Evolutionary conservation across 495 filamentous ascomycete genomes (phyloP).

Genomic region (Saxophila tyrrhenica): DNA sequence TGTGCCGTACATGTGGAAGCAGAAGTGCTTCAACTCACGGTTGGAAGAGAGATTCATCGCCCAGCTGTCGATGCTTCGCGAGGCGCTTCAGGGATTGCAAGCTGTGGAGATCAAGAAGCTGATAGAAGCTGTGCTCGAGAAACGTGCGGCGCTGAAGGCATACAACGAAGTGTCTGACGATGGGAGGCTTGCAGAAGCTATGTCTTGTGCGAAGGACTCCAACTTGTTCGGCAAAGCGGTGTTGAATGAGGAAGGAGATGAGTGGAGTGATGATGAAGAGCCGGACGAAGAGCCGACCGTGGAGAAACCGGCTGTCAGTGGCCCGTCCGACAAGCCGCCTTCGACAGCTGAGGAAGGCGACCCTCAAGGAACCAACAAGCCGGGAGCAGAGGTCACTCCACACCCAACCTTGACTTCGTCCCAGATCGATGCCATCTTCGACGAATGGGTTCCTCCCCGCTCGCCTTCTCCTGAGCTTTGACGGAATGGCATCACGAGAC

Average conservation of each 20-base stretch:
- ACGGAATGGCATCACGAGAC: no score
- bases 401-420: background rate
- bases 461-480: no score
- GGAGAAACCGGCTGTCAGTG: no score
- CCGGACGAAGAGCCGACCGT: no score
- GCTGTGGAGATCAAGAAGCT: background rate
- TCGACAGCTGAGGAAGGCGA: background rate
- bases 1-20: background rate
- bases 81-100: background rate
- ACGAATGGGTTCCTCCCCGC: no score
- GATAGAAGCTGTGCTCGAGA: background rate
- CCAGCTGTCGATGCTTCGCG: background rate
- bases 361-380: background rate
- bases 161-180: background rate
- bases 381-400: background rate
- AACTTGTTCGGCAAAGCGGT: no score
- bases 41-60: background rate
- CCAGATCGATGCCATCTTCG: background rate
- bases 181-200: no score
- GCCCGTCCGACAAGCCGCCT: no score
- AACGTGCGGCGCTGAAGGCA: background rate
- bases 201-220: no score
- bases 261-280: no score
- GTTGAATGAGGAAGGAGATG: no score
- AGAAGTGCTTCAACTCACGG: background rate